Base-by-base conservation (phyloP, 169 alveolate genomes). In the Besnoitia besnoiti region DNA sequence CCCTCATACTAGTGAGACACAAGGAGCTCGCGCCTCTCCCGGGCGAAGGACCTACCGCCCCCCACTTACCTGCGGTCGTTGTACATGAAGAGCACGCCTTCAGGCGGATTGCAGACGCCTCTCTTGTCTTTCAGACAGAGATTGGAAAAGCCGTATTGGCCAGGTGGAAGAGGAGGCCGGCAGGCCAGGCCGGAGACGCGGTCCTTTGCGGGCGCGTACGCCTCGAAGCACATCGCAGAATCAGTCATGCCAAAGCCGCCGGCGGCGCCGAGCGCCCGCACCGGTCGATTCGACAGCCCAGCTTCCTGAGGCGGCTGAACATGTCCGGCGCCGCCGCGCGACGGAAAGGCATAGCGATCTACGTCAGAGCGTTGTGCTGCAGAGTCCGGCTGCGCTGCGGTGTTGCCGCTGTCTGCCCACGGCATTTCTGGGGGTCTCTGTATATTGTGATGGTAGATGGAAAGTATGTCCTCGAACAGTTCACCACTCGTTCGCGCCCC, bases 181-280 rank as follows among this genome's bases (percentile, higher is more conserved):
- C 94, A 91, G 12, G 88, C 94, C n/a, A 91, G 77, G 40, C 94
- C 94, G 30, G 94, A 80, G 39, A 91, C 44, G n/a, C 94, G 91
- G 61, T 51, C 88, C 50, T 89, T 44, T 2, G 94, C 90, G 33
- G 30, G 79, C 61, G 80, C 82, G 67, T 51, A 46, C n/a, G 93
- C 62, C 47, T 89, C 79, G 35, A 55, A 51, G 47, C 85, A 44
- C 30, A n/a, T n/a, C n/a, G 30, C 39, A 4, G 46, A 42, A 7
- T 24, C 67, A 12, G 62, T 12, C 59, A 55, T 50, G 80, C 82
- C 24, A 89, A 4, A 76, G 73, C 80, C 40, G 40, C 80, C 0
- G 93, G 50, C 19, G 85, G 61, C 47, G 46, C 82, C 75, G n/a
- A 62, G 24, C 46, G 89, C 50, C 79, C 93, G 5, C 87, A 75